Conservation (phyloP, 352 stramenopile species). For the Globisporangium alternatum region DNA sequence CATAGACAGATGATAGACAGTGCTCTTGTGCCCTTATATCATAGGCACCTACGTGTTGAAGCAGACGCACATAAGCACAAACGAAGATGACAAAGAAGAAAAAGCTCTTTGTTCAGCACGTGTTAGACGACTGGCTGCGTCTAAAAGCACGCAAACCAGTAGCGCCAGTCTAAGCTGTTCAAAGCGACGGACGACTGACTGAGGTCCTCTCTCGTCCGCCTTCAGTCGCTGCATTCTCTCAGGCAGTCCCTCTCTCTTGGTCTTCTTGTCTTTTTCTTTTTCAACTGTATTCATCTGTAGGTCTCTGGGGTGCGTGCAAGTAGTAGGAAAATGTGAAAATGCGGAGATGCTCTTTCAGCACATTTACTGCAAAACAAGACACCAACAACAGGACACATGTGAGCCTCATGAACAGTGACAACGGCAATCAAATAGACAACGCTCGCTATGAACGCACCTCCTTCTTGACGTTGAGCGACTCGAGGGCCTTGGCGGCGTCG, state of each 20-base stretch:
- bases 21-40: background rate
- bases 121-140: background rate
- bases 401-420: background rate
- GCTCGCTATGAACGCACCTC: constrained; percentile 24
- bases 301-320: constrained; percentile 6
- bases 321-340: constrained; percentile 14
- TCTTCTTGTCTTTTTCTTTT: constrained; percentile 7
- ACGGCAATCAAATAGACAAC: background rate
- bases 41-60: too few species aligned
- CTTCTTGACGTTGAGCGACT: constrained; percentile 90
- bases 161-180: background rate
- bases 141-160: background rate
- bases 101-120: constrained; percentile 12
- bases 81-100: constrained; percentile 7
- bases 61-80: background rate
- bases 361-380: constrained; percentile 15
- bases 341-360: constrained; percentile 9
- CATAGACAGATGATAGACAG: background rate
- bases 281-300: constrained; percentile 21
- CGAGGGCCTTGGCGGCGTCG: constrained; percentile 91
- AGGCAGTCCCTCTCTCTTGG: constrained; percentile 2
- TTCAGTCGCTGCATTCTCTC: constrained; percentile 1
- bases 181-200: background rate
- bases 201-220: background rate
- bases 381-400: background rate